Evolutionary conservation across 495 filamentous ascomycete species (phyloP).

Genomic region (Podospora fimiseda): DNA sequence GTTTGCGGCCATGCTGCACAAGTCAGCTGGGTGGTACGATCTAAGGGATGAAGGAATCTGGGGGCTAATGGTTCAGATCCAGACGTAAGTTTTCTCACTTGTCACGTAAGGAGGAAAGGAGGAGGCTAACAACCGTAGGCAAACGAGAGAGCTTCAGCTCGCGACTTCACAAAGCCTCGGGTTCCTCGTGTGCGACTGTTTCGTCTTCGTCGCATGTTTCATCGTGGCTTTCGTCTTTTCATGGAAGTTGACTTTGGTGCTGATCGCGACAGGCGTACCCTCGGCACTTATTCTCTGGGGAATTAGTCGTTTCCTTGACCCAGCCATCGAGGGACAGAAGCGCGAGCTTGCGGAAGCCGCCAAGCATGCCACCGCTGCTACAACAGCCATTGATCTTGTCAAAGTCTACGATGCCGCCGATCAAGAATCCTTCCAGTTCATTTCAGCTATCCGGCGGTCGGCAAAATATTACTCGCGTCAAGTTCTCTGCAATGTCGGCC

Average conservation of each 20-base stretch:
- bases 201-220: slow-evolving; percentile 57
- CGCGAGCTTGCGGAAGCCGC: slow-evolving; percentile 62
- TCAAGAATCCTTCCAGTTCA: slow-evolving; percentile 62
- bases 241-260: slow-evolving; percentile 81
- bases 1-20: slow-evolving; percentile 61
- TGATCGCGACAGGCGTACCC: slow-evolving; percentile 67
- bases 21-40: slow-evolving; percentile 83
- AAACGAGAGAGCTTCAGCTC: slow-evolving; percentile 75
- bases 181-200: slow-evolving; percentile 53
- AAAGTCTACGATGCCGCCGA: slow-evolving; percentile 79
- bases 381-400: slow-evolving; percentile 73
- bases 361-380: slow-evolving; percentile 62
- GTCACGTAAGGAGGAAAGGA: not conserved
- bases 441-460: slow-evolving; percentile 49
- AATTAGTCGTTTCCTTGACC: slow-evolving; percentile 54
- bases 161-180: slow-evolving; percentile 76
- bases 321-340: slow-evolving; percentile 63
- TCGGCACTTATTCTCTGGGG: slow-evolving; percentile 52
- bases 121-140: slow-evolving; percentile 39
- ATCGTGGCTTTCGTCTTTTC: slow-evolving; percentile 68
- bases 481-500: slow-evolving; percentile 58
- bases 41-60: slow-evolving; percentile 61
- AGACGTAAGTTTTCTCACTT: slow-evolving; percentile 53
- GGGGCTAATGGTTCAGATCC: slow-evolving; percentile 61
- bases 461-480: slow-evolving; percentile 61